Evolutionary conservation across 164 flowering plant genomes (phyloP).

Genomic region (Macadamia tetraphylla): DNA sequence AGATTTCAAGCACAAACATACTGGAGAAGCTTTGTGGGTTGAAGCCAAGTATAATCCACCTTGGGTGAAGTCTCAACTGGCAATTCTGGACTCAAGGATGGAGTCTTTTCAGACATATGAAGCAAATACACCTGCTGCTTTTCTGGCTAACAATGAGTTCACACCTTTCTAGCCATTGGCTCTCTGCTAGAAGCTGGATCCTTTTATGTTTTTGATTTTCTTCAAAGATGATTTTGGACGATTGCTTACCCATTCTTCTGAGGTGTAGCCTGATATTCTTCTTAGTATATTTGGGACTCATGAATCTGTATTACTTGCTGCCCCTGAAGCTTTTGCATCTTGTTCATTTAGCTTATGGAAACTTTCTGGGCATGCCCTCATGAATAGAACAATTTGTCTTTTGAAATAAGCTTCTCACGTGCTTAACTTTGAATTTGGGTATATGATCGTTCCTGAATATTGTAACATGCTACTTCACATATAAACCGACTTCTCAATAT

Average conservation of each 20-base stretch:
- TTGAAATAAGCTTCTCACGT: background rate
- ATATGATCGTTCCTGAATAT: background rate
- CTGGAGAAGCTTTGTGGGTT: constrained; percentile 89
- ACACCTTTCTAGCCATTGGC: constrained; percentile 25
- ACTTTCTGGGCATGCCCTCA: background rate
- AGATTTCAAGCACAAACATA: constrained; percentile 96
- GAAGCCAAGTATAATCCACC: constrained; percentile 79
- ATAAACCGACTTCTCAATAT: background rate
- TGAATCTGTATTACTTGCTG: background rate
- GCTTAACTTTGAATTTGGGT: background rate
- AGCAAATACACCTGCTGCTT: constrained; percentile 15
- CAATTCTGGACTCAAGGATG: constrained; percentile 63
- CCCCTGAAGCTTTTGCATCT: background rate
- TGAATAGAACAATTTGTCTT: background rate
- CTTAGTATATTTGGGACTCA: constrained; percentile 2
- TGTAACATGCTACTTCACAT: background rate
- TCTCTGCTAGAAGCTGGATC: background rate
- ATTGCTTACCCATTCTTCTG: constrained; percentile 3
- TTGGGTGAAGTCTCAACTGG: constrained; percentile 86
- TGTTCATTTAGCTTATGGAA: constrained; percentile 10
- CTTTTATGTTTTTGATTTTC: background rate
- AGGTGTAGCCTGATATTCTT: background rate
- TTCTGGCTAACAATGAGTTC: constrained; percentile 32
- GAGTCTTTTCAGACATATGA: constrained; percentile 41
- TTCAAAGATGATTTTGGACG: constrained; percentile 1